Evolutionary conservation across 345 rosid species (phyloP).

Genomic region (Tarenaya hassleriana): DNA sequence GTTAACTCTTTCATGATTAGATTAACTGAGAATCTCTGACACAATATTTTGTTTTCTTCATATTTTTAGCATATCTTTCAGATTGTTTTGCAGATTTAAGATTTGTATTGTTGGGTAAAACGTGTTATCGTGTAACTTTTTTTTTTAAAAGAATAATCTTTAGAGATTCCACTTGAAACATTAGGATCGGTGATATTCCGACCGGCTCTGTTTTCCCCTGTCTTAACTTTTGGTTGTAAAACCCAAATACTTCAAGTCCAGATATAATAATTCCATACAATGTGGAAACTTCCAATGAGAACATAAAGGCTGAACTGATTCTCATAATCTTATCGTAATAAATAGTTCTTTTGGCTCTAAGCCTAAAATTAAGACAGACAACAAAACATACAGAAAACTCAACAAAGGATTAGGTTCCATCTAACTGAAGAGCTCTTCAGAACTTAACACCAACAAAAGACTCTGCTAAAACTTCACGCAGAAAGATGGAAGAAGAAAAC

Average conservation of each 20-base stretch:
- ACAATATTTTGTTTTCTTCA: background rate
- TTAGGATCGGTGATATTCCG: conserved; percentile 13
- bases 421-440: background rate
- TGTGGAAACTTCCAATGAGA: no score
- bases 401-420: conserved; percentile 10
- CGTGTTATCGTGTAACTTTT: no score
- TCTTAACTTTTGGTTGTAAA: no score
- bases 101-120: no score
- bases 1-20: conserved; percentile 85
- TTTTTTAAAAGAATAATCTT: no score
- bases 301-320: no score
- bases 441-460: background rate
- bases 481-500: conserved; percentile 4
- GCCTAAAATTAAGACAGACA: conserved; percentile 23
- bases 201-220: no score
- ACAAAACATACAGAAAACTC: conserved; percentile 9
- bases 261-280: no score
- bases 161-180: background rate
- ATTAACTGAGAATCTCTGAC: conserved; percentile 77
- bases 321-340: background rate
- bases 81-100: no score
- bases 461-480: conserved; percentile 7
- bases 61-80: no score
- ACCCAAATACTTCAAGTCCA: no score
- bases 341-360: conserved; percentile 19